These are phyloP conservation scores for Kazachstania viticola DNA, from an alignment of 805 yeast species.

Conservation along the genomic window DNA sequence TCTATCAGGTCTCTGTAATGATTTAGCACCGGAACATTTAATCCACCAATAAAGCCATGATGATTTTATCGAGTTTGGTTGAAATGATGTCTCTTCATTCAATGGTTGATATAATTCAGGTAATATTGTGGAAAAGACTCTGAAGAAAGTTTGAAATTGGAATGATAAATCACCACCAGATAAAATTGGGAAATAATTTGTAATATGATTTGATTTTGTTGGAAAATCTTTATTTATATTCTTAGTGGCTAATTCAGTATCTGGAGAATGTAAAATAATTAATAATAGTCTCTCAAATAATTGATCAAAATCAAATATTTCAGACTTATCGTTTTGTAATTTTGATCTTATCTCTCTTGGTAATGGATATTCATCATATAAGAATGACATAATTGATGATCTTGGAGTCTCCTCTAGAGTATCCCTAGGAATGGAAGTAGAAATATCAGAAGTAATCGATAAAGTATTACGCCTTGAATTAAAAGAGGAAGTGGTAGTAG, in stretches of 20 bases:
- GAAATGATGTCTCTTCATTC: constrained; percentile 67
- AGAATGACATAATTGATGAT: constrained; percentile 2
- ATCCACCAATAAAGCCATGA: constrained; percentile 96
- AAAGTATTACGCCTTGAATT: too few relatives aligned
- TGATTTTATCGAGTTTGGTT: constrained; percentile 42
- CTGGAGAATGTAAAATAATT: constrained; percentile 66
- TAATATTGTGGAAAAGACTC: constrained; percentile 48
- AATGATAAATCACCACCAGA: constrained; percentile 27
- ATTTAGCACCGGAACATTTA: constrained; percentile 80
- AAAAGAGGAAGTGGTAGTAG: neutral
- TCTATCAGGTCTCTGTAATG: constrained; percentile 68
- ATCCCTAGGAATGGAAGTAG: too few relatives aligned
- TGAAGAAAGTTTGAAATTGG: constrained; percentile 34
- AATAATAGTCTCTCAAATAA: constrained; percentile 65
- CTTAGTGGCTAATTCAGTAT: constrained; percentile 23
- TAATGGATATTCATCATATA: constrained; percentile 23
- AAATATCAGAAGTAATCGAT: neutral
- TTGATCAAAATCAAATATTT: constrained; percentile 46
- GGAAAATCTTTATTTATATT: constrained; percentile 5
- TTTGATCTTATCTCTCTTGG: constrained; percentile 12
- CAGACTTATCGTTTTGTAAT: constrained; percentile 7
- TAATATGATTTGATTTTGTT: constrained; percentile 3
- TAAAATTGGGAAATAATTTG: constrained; percentile 23
- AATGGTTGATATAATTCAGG: constrained; percentile 72
- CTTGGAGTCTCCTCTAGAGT: neutral